Evolutionary conservation across 2,329 filamentous ascomycete species (phyloP).

Genomic region (Ophiostoma sp.): DNA sequence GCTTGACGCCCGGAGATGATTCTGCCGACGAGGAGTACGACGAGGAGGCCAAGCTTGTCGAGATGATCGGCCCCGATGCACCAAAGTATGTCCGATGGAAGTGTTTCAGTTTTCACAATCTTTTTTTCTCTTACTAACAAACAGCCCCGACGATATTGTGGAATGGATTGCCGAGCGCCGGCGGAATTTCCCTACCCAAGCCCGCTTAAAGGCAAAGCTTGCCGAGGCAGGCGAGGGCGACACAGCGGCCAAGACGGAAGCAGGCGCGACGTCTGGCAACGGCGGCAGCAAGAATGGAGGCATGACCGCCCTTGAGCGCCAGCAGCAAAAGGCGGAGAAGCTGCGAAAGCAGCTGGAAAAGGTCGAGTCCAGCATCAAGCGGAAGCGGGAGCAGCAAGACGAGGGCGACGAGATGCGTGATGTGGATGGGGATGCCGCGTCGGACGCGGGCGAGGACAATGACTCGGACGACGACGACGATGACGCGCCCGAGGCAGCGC

Average conservation of each 20-base stretch:
- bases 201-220: slow-evolving; percentile 60
- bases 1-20: slow-evolving; percentile 62
- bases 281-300: slow-evolving; percentile 1
- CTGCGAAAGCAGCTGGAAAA: slow-evolving; percentile 61
- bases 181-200: slow-evolving; percentile 73
- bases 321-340: slow-evolving; percentile 54
- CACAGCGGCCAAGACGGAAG: slow-evolving; percentile 56
- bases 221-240: slow-evolving; percentile 38
- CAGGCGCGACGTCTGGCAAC: not conserved
- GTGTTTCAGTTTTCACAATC: not conserved
- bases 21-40: slow-evolving; percentile 65
- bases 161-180: slow-evolving; percentile 77
- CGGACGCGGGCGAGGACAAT: slow-evolving; percentile 27
- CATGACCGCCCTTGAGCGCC: slow-evolving; percentile 48
- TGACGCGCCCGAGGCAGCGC: slow-evolving; percentile 52
- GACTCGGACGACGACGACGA: slow-evolving; percentile 53
- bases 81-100: slow-evolving; percentile 43
- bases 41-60: slow-evolving; percentile 58
- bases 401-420: slow-evolving; percentile 62
- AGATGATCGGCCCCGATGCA: slow-evolving; percentile 51
- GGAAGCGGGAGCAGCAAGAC: slow-evolving; percentile 62
- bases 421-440: slow-evolving; percentile 31
- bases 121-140: slow-evolving; percentile 13
- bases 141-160: slow-evolving; percentile 62
- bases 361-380: slow-evolving; percentile 64